phyloP scores from a whole-genome alignment of 257 asterid genomes.

The Salvia rosmarinus region DNA sequence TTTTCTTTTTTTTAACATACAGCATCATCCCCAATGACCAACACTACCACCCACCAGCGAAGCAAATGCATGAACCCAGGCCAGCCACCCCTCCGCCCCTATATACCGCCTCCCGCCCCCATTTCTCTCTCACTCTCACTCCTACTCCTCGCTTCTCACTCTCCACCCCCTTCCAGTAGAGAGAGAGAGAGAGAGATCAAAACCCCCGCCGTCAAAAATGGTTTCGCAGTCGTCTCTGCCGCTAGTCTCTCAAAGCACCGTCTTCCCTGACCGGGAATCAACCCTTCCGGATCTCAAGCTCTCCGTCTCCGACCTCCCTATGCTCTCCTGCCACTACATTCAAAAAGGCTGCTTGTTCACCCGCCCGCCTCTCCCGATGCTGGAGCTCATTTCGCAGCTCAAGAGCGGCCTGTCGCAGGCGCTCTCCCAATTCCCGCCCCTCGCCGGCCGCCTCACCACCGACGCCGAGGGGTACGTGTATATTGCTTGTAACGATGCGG shows the following conservation, averaged over 20 bases:
- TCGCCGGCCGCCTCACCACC: constrained; percentile 63
- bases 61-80: constrained; percentile 47
- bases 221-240: constrained; percentile 42
- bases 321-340: constrained; percentile 81
- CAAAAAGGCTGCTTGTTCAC: constrained; percentile 65
- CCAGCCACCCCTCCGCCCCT: constrained; percentile 19
- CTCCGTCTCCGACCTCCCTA: constrained; percentile 75
- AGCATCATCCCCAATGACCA: constrained; percentile 15
- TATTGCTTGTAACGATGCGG: constrained; percentile 62
- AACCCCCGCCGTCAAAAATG: constrained; percentile 37
- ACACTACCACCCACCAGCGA: constrained; percentile 2
- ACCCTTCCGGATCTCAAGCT: constrained; percentile 48
- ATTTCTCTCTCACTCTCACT: constrained; percentile 35
- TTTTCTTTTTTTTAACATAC: too few relatives aligned
- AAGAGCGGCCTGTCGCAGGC: constrained; percentile 48
- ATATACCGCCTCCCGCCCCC: constrained; percentile 40
- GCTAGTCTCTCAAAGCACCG: constrained; percentile 40
- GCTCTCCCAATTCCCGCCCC: constrained; percentile 62
- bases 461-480: constrained; percentile 56
- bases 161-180: neutral
- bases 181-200: constrained; percentile 15
- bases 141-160: constrained; percentile 17
- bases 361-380: constrained; percentile 40
- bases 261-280: constrained; percentile 56
- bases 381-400: constrained; percentile 42